A percentile compares a stretch with the other conserved stretches of the same genome.
These are phyloP conservation scores for Globisporangium orthogonon DNA, from an alignment of 352 stramenopile genomes.

Conservation along the genomic window DNA sequence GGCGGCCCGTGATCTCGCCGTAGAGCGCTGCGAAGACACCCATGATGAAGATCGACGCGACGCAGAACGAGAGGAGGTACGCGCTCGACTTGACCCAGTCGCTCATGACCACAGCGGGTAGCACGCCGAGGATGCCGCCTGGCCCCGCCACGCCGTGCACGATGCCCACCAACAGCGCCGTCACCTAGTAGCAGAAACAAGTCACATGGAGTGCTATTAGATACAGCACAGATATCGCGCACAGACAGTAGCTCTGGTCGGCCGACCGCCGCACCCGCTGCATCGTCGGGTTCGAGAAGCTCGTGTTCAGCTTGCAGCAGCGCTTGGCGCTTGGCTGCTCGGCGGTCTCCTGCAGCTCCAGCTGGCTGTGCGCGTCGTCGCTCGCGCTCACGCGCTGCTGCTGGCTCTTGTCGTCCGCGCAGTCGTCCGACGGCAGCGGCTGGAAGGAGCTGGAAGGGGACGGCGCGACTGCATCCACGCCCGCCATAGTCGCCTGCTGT, in stretches of 20 bases:
- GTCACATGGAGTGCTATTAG: neutral
- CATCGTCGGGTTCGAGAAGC: slow-evolving; percentile 1
- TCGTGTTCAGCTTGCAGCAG: slow-evolving; percentile 1
- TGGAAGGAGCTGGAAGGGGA: slow-evolving; percentile 2
- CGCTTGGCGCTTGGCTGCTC: neutral
- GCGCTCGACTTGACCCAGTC: slow-evolving; percentile 47
- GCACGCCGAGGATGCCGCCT: slow-evolving; percentile 54
- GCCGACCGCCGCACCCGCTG: slow-evolving; percentile 1
- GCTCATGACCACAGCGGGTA: slow-evolving; percentile 74
- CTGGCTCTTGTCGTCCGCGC: neutral
- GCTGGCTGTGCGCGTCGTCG: neutral
- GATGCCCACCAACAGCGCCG: slow-evolving; percentile 1
- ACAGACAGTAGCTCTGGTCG: neutral
- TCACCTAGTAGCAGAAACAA: neutral
- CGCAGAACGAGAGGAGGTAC: slow-evolving; percentile 81
- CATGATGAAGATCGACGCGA: slow-evolving; percentile 85
- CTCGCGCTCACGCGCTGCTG: slow-evolving; percentile 1
- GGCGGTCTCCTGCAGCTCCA: neutral
- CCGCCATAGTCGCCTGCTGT: neutral
- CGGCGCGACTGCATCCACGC: neutral
- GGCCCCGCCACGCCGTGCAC: slow-evolving; percentile 26
- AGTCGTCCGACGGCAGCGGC: neutral
- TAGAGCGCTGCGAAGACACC: slow-evolving; percentile 76
- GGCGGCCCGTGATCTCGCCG: slow-evolving; percentile 44
- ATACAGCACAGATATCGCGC: neutral